phyloP scores from a whole-genome alignment of 1,284 basidiomycete species.

The Farysia itapuensis region DNA sequence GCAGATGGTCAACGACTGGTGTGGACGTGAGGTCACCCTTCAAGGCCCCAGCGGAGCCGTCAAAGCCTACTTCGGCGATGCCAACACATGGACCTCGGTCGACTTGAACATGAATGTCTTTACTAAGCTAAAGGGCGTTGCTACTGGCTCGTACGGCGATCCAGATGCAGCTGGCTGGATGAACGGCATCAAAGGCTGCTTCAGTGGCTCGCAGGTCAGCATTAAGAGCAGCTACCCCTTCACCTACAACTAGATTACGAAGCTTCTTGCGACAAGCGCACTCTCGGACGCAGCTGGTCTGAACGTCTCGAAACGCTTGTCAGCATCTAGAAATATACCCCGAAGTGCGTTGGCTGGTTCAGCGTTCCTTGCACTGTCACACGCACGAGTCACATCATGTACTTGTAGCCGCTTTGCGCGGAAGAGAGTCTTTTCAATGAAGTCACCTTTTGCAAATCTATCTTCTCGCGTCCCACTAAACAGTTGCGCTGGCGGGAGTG shows the following conservation, averaged over 20 bases:
- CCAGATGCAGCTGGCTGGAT: conserved; percentile 31
- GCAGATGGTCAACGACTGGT: conserved; percentile 26
- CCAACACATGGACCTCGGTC: conserved; percentile 32
- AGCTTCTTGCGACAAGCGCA: no score
- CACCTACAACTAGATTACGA: conserved; percentile 13
- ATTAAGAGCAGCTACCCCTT: conserved; percentile 26
- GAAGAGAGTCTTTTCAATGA: no score
- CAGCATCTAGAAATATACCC: no score
- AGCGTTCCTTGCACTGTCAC: no score
- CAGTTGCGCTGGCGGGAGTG: neutral
- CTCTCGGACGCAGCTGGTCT: no score
- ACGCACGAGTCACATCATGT: no score
- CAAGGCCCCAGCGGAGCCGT: conserved; percentile 24
- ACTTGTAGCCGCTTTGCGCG: no score
- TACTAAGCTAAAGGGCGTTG: conserved; percentile 29
- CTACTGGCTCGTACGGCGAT: conserved; percentile 7
- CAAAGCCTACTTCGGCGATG: conserved; percentile 37
- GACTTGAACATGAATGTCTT: conserved; percentile 35
- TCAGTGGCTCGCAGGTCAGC: conserved; percentile 19
- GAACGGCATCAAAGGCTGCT: conserved; percentile 27
- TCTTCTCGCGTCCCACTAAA: no score
- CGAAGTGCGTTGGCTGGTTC: no score
- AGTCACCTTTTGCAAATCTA: no score
- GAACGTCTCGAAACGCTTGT: no score
- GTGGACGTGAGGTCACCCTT: conserved; percentile 26